Evolutionary conservation across 2,329 filamentous ascomycete genomes (phyloP), one percentile per base, ranked within the genome.

Genomic region (Biscogniauxia mediterranea): DNA sequence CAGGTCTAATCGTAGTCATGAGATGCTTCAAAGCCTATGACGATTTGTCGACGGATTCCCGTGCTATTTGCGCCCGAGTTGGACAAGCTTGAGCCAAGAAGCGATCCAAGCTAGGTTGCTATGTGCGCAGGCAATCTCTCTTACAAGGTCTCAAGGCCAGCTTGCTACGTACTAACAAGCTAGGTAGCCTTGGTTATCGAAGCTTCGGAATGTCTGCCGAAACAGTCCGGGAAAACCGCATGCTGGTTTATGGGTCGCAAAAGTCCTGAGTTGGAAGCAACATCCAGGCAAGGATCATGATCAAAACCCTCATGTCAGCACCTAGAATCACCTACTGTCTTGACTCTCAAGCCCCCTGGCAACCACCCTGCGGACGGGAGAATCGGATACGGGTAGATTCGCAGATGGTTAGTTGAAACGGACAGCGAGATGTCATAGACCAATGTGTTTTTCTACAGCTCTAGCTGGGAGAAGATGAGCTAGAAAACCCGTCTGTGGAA

Each of bases 291-390:
- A 56, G 46, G 57, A 60, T 57, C 32, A 52, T 55, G 58, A 60
- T 62, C 56, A 64, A 50, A 58, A 60, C 61, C 59, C 61, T 66
- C 61, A 57, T 61, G 64, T 64, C 64, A 64, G 64, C 64, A 66
- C 64, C 51, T 63, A 66, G 60, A 66, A 58, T 64, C 38, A 54
- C 58, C 58, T 58, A 49, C 38, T 17, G 38, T 7, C 38, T 46
- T 46, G 38, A 46, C 38, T 46, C 17, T 46, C 38, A 7, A 46
- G 17, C 38, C 38, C 38, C 38, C 38, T 46, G 38, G 38, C 17
- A 46, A 46, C 38, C 15, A 46, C 13, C 7, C 11, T 17, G 15
- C 11, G 11, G 38, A 46, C 13, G 11, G 38, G 11, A 7, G 38
- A 46, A 17, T 46, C 13, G 38, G 38, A 17, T 46, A 46, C 38